These are phyloP conservation scores for Camelina hispida DNA, from an alignment of 345 rosid species.

Conservation along the genomic window DNA sequence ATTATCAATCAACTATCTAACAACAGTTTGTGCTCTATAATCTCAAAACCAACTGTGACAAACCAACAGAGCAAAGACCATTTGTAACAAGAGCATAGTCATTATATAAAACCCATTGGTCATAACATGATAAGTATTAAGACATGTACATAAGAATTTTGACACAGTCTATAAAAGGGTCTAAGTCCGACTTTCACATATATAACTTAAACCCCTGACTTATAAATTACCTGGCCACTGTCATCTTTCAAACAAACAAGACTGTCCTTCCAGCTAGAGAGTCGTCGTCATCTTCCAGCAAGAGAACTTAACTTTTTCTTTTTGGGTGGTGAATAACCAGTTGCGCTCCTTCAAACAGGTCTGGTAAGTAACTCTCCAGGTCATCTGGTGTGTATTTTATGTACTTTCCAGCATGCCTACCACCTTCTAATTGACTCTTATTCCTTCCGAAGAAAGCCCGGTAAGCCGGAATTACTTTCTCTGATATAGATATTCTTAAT, in stretches of 20 bases:
- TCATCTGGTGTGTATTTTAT: constrained; percentile 94
- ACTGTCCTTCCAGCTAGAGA: constrained; percentile 20
- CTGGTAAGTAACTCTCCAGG: constrained; percentile 73
- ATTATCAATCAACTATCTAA: constrained; percentile 11
- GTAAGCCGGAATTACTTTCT: constrained; percentile 86
- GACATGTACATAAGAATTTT: constrained; percentile 61
- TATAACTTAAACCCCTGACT: constrained; percentile 41
- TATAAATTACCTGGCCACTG: constrained; percentile 38
- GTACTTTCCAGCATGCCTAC: constrained; percentile 88
- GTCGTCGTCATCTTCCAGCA: neutral
- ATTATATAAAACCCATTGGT: constrained; percentile 33
- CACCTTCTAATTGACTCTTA: constrained; percentile 76
- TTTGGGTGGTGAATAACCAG: constrained; percentile 79
- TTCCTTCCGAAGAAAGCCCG: constrained; percentile 90
- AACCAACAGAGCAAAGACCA: constrained; percentile 28
- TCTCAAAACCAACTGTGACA: constrained; percentile 27
- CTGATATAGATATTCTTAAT: constrained; percentile 87
- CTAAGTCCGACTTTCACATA: constrained; percentile 35
- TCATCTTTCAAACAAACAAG: constrained; percentile 32
- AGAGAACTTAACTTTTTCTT: constrained; percentile 61
- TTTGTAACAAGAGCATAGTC: constrained; percentile 29
- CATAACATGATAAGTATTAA: constrained; percentile 37
- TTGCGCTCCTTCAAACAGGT: constrained; percentile 88
- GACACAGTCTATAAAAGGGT: constrained; percentile 51
- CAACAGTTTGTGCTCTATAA: constrained; percentile 26